Percentiles rank a stretch among this genome's conserved stretches.
Conservation (phyloP, 2,329 filamentous ascomycete species). For the Fusarium haematococcum region DNA sequence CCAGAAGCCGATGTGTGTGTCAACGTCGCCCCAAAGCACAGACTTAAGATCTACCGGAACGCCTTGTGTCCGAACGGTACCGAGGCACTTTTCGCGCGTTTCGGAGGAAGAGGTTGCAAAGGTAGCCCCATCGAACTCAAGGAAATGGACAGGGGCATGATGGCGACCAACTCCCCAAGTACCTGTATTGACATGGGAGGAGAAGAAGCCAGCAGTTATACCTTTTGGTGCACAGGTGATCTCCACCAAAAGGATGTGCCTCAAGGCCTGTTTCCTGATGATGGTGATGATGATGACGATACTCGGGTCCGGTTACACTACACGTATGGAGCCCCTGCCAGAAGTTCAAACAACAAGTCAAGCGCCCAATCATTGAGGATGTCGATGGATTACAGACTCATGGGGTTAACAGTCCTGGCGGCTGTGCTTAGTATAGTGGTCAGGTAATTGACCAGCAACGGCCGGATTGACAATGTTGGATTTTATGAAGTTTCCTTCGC, state of each 20-base stretch:
- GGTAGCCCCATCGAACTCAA: neutral
- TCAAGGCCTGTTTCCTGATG: conserved; percentile 1
- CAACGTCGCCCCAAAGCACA: conserved; percentile 8
- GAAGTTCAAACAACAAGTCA: neutral
- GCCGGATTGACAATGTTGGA: neutral
- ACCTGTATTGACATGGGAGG: conserved; percentile 19
- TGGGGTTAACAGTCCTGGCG: neutral
- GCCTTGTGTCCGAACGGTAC: conserved; percentile 17
- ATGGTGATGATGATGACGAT: neutral
- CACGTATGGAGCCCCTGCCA: neutral
- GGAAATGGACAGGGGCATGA: conserved; percentile 2
- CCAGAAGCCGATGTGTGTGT: conserved; percentile 15
- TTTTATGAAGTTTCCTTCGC: neutral
- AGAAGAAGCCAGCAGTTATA: conserved; percentile 13
- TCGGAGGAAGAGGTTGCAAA: neutral
- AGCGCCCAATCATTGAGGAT: neutral
- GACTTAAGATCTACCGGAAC: conserved; percentile 20
- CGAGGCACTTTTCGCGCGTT: conserved; percentile 19
- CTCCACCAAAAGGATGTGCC: neutral
- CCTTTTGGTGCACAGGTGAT: conserved; percentile 19
- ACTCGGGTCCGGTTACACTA: neutral
- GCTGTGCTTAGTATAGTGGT: neutral
- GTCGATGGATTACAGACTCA: neutral
- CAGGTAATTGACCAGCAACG: neutral
- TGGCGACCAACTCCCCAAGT: neutral